These are phyloP conservation scores for Hypoxylon sp. DNA, from an alignment of 2,329 filamentous ascomycete species.

Conservation along the genomic window DNA sequence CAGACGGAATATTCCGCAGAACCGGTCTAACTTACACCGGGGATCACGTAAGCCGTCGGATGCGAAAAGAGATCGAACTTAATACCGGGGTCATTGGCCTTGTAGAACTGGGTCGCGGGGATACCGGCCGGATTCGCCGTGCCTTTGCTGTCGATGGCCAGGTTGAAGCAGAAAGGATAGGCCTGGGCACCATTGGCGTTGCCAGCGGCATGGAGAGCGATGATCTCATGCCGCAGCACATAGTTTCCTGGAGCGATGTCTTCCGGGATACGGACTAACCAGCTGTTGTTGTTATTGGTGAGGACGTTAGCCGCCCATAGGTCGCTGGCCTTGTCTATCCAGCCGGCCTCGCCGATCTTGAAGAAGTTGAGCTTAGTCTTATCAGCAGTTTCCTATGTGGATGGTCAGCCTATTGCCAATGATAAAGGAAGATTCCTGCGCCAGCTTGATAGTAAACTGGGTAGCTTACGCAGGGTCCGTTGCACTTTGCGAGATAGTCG, in stretches of 20 bases:
- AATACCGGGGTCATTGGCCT: constrained; percentile 67
- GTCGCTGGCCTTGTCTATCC: constrained; percentile 41
- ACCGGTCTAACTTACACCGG: constrained; percentile 41
- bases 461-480: constrained; percentile 37
- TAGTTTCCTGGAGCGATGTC: constrained; percentile 67
- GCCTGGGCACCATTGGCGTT: constrained; percentile 62
- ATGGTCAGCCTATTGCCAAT: constrained; percentile 5
- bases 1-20: not conserved
- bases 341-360: constrained; percentile 44
- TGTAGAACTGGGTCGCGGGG: constrained; percentile 68
- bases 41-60: constrained; percentile 48
- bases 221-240: constrained; percentile 69
- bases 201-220: constrained; percentile 66
- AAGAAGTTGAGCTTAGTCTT: constrained; percentile 46
- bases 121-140: constrained; percentile 63
- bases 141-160: constrained; percentile 67
- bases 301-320: constrained; percentile 45
- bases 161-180: constrained; percentile 69
- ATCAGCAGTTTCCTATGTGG: constrained; percentile 37
- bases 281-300: constrained; percentile 66
- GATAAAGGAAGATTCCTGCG: not conserved
- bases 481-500: constrained; percentile 43
- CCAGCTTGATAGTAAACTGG: not conserved
- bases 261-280: constrained; percentile 65
- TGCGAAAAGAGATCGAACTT: constrained; percentile 67